Base-by-base conservation (phyloP, 169 alveolate genomes). In the Perkinsus olseni region DNA sequence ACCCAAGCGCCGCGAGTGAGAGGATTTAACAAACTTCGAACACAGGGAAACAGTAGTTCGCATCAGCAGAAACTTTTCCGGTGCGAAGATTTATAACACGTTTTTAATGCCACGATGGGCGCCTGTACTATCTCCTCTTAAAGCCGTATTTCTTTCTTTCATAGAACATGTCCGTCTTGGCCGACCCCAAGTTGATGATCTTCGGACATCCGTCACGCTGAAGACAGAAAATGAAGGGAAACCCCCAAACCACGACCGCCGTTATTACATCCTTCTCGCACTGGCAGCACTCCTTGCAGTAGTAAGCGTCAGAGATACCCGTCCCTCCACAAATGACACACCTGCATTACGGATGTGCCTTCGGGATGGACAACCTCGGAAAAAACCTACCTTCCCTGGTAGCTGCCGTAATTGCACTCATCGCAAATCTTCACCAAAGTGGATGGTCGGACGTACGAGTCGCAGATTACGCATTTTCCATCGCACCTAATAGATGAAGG, bases 201-300 rank as follows among this genome's bases (percentile, higher is more conserved):
- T 98, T 99, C 4, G 99, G 99, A 94, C 99, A 99, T 20, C 99
- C 99, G 96, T 99, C 99, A 82, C 99, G 93, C 98, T 97, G 38
- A 13, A 39, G 36, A 82, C 74, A 94, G 31, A 34, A 40, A 92
- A 20, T 38, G 62, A 51, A 45, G 31, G 51, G 48, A 38, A 48
- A 45, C 62, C 62, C 62, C 17, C 62, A n/a, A n/a, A n/a, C n/a
- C 62, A 6, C 62, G 17, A 45, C 17, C 6, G 24, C n/a, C 36
- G 1, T 38, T 38, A 97, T 95, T 94, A 97, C 98, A 94, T 99
- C 99, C 95, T 98, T 99, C 95, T 99, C 99, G 94, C 99, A 96
- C 93, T 98, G 97, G 45, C 99, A 98, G 96, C 99, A 99, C 95
- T 98, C 99, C 95, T 98, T 98, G 95, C 99, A 99, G 95, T 99